phyloP scores from a whole-genome alignment of 345 rosid genomes.

The Euclidium syriacum region DNA sequence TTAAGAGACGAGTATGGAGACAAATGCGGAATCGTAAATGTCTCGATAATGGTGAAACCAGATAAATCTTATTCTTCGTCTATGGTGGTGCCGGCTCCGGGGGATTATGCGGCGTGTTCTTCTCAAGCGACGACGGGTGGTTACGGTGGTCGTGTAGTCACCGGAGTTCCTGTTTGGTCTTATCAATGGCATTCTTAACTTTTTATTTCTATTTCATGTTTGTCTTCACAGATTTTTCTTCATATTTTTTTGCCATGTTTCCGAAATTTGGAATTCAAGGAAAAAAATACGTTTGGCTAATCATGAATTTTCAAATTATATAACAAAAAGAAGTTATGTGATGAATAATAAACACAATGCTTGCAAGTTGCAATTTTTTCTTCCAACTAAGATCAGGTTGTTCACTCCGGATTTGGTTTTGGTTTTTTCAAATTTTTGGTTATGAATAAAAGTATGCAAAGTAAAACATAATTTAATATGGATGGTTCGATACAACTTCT shows the following conservation, averaged over 20 bases:
- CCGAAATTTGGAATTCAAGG: not conserved
- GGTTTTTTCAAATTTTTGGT: no score
- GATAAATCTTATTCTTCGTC: no score
- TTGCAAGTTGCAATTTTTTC: no score
- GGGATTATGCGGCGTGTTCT: slow-evolving; percentile 5
- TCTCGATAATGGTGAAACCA: slow-evolving; percentile 49
- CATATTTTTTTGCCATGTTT: not conserved
- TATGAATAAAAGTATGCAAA: no score
- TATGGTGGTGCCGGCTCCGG: not conserved
- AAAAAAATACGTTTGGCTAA: not conserved
- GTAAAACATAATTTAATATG: no score
- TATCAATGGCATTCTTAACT: slow-evolving; percentile 7
- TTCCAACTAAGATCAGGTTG: no score
- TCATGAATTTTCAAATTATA: no score
- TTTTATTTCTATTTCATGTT: not conserved
- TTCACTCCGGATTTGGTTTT: no score
- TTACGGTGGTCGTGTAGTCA: slow-evolving; percentile 28
- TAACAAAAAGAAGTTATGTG: no score
- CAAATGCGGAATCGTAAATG: slow-evolving; percentile 53
- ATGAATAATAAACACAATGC: no score
- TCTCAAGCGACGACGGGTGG: slow-evolving; percentile 7
- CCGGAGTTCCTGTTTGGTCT: slow-evolving; percentile 47
- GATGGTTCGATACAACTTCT: no score
- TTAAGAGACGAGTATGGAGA: slow-evolving; percentile 41
- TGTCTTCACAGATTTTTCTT: not conserved